Conservation (phyloP, 495 filamentous ascomycete species). For the Daldinia vernicosa region DNA sequence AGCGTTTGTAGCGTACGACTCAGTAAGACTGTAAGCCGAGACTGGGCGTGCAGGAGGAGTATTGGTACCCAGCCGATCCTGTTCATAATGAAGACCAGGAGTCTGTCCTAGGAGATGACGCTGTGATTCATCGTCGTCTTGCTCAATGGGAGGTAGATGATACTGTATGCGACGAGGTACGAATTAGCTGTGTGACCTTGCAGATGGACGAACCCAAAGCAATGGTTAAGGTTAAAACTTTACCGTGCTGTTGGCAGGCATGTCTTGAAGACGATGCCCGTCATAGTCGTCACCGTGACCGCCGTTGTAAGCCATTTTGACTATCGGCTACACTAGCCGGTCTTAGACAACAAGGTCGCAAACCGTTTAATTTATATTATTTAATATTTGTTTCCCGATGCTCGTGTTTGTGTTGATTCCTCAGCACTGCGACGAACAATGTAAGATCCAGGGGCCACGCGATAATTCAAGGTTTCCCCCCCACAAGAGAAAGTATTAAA, state of each 20-base stretch:
- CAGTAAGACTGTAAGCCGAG: constrained; percentile 86
- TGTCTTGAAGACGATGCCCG: constrained; percentile 73
- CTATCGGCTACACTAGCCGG: constrained; percentile 38
- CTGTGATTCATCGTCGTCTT: constrained; percentile 80
- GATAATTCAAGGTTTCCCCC: constrained; percentile 35
- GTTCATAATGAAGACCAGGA: constrained; percentile 73
- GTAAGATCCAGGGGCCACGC: constrained; percentile 40
- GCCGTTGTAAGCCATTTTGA: constrained; percentile 60
- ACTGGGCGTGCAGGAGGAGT: constrained; percentile 59
- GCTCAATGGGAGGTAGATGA: constrained; percentile 60
- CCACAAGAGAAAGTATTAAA: constrained; percentile 36
- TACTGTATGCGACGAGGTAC: constrained; percentile 51
- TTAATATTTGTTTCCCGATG: constrained; percentile 6
- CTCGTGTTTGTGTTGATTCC: constrained; percentile 28
- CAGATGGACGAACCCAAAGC: constrained; percentile 11
- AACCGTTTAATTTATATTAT: constrained; percentile 5
- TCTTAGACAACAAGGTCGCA: constrained; percentile 11
- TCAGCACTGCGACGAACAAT: constrained; percentile 7
- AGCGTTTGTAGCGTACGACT: constrained; percentile 79
- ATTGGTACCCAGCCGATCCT: constrained; percentile 67
- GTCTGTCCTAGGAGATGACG: constrained; percentile 76
- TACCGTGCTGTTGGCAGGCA: constrained; percentile 68
- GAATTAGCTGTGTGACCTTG: constrained; percentile 34
- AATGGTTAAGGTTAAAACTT: constrained; percentile 46
- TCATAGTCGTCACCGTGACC: constrained; percentile 60